Evolutionary conservation across 257 asterid species (phyloP), one percentile per base, ranked within the genome.

Genomic region (Verbena officinalis): DNA sequence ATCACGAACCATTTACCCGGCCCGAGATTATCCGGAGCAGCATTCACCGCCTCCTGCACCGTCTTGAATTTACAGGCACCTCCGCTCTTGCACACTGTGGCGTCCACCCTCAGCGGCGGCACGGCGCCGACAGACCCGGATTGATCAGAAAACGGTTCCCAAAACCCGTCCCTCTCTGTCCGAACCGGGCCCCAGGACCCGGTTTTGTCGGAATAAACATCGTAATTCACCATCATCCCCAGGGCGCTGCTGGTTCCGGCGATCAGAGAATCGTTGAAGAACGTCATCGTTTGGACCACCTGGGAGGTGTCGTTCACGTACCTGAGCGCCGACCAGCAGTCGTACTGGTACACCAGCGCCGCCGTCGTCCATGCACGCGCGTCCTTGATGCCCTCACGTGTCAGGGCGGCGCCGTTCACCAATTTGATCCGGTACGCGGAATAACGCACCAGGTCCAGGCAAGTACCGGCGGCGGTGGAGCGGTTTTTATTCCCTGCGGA

Each of bases 311-410:
- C 80, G 73, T 83, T 87, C 9, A 79, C 93, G 51, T 79, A 75
- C 76, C 71, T 80, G 20, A 85, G 78, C 20, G 75, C 90, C 0
- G 86, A 76, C 86, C 85, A 81, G 69, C 95, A 83, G 62, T 78
- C 83, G 74, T 82, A 81, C 17, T 83, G 84, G 69, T 84, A 80
- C 10, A 48, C 86, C 63, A 79, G 1, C 22, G 80, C 80, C 15
- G 85, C 83, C 66, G 90, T 79, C 83, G 77, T 62, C 95, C 90
- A 87, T 10, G 95, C 95, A 19, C 95, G 88, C 14, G 86, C 84
- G 73, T 83, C 85, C 72, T 83, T 87, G 6, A 75, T 31, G 14
- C 20, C n/a, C 36, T 70, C 75, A 9, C 74, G 34, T 2, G 62
- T 24, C 22, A 82, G 39, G 0, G 80, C 81, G 0, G 27, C 70